These are phyloP conservation scores for Lablab purpureus DNA, from an alignment of 306 rosid genomes.

Conservation along the genomic window DNA sequence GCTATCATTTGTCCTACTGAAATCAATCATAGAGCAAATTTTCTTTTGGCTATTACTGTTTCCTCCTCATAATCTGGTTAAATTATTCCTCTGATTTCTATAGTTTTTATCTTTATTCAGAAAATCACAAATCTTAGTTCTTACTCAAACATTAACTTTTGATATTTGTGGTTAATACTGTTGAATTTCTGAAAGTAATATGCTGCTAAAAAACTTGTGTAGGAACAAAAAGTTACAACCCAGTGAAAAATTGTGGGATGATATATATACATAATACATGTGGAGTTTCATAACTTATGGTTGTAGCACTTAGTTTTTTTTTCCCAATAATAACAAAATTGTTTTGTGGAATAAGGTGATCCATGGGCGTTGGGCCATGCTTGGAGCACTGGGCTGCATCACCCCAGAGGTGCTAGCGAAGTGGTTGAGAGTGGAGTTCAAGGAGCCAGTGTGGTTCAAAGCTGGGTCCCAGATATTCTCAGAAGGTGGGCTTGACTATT, in stretches of 20 bases:
- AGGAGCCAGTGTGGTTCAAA: conserved; percentile 96
- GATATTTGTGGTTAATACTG: no score
- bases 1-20: not conserved
- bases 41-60: not conserved
- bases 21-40: not conserved
- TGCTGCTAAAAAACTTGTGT: not conserved
- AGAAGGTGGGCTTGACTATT: conserved; percentile 88
- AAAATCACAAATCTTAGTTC: not conserved
- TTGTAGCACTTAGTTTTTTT: not conserved
- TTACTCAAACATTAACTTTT: not conserved
- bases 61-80: not conserved
- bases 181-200: no score
- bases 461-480: conserved; percentile 93
- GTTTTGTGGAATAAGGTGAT: conserved; percentile 61
- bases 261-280: no score
- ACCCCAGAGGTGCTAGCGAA: conserved; percentile 85
- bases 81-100: not conserved
- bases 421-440: conserved; percentile 79
- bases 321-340: not conserved
- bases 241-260: no score
- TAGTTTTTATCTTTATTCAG: no score
- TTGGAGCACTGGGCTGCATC: conserved; percentile 92
- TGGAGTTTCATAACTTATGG: not conserved
- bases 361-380: conserved; percentile 97
- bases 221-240: no score